A percentile compares a stretch with the other conserved stretches of the same genome.
phyloP scores from a whole-genome alignment of 2,329 filamentous ascomycete genomes.

The Fusarium pseudonygamai region DNA sequence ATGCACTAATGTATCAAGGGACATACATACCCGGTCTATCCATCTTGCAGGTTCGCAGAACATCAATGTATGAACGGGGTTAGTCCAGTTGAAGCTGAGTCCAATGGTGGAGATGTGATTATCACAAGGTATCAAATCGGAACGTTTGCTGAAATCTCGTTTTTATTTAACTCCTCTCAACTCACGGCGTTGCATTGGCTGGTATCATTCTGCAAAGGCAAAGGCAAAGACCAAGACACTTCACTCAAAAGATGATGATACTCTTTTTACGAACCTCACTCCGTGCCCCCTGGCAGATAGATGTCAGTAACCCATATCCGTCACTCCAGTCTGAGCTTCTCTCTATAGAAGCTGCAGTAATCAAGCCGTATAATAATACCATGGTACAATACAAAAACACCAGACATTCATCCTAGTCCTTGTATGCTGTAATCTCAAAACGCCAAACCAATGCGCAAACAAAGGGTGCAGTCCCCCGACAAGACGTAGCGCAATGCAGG shows the following conservation, averaged over 20 bases:
- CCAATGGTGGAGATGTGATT: neutral
- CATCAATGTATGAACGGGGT: constrained; percentile 5
- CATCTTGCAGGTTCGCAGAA: constrained; percentile 17
- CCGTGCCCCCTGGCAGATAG: constrained; percentile 22
- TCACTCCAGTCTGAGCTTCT: constrained; percentile 27
- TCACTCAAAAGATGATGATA: constrained; percentile 26
- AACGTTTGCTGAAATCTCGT: neutral
- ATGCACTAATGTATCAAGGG: constrained; percentile 26
- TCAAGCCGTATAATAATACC: constrained; percentile 30
- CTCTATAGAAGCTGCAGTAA: constrained; percentile 19
- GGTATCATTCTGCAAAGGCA: constrained; percentile 5
- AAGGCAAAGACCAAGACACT: neutral
- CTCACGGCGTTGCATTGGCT: neutral
- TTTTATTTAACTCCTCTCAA: constrained; percentile 11
- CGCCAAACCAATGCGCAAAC: constrained; percentile 33
- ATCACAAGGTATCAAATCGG: neutral
- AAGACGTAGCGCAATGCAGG: constrained; percentile 24
- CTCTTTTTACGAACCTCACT: constrained; percentile 41
- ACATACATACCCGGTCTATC: constrained; percentile 9
- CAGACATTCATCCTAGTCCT: constrained; percentile 30
- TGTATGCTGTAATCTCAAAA: constrained; percentile 32
- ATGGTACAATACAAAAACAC: constrained; percentile 33
- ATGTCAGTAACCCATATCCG: constrained; percentile 19
- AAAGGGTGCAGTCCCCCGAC: constrained; percentile 9
- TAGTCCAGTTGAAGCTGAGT: neutral